Evolutionary conservation across 345 rosid species (phyloP), one percentile per base, ranked within the genome.

Genomic region (Citrus glauca): DNA sequence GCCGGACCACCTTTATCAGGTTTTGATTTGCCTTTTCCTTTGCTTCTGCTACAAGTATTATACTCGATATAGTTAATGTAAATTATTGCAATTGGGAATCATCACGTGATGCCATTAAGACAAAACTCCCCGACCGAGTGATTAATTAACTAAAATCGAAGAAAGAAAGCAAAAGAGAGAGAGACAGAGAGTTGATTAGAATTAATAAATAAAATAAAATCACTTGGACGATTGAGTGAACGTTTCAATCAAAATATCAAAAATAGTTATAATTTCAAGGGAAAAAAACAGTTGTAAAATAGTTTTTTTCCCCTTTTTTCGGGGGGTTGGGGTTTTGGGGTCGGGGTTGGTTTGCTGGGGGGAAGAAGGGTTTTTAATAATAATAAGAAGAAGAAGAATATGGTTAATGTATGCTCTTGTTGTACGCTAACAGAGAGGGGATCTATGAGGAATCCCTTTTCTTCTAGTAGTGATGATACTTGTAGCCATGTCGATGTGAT

Each of bases 61-160:
- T 56, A 61, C 69, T 16, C 9, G 24, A 65, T 45, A 13, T 45
- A 3, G 16, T 45, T 45, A 45, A 45, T 45, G 50, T 45, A 22
- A 53, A 53, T 53, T 4, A 87, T 89, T 77, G 94, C 87, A 89
- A 87, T 69, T 88, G 77, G 90, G 89, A 91, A 87, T 79, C 98
- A 93, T 79, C 98, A 93, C 96, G 96, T 93, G 93, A 88, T 85
- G 92, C 92, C 93, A 88, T 91, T 87, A 86, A 88, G 89, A 89
- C 90, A 86, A 88, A 82, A 84, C 82, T 72, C 85, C 78, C 90
- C 94, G 90, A 90, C 94, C 90, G 84, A 89, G 75, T 79, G 78
- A 88, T 81, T 86, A 79, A 80, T 73, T 85, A 81, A 85, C 79
- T 81, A 79, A 79, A 82, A 68, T 33, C 50, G 64, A 68, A 79